phyloP scores from a whole-genome alignment of 495 filamentous ascomycete genomes.

The Aspergillus funiculosus region DNA sequence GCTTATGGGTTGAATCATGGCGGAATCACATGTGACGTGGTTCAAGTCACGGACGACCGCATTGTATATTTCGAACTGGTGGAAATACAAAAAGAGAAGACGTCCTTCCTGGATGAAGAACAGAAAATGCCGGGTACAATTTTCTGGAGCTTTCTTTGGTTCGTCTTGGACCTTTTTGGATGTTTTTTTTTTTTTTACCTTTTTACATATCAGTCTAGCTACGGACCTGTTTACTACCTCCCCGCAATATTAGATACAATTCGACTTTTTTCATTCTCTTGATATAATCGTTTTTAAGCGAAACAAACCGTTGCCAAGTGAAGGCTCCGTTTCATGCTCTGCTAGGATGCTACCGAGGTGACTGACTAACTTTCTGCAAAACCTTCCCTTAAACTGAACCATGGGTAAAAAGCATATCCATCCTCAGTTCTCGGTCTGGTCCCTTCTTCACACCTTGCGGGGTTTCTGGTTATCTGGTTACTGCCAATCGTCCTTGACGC shows the following conservation, averaged over 20 bases:
- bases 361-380: too few relatives aligned
- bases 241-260: constrained; percentile 1
- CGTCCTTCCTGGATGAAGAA: constrained; percentile 1
- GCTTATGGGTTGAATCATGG: constrained; percentile 2
- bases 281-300: neutral
- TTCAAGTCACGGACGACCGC: constrained; percentile 6
- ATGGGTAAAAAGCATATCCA: too few relatives aligned
- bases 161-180: too few relatives aligned
- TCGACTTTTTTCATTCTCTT: neutral
- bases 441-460: constrained; percentile 1
- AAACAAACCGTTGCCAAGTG: too few relatives aligned
- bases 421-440: neutral
- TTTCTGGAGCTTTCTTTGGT: neutral
- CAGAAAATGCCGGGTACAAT: neutral
- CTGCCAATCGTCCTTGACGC: constrained; percentile 24
- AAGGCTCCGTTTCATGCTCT: neutral
- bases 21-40: constrained; percentile 5
- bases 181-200: neutral
- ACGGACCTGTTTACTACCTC: neutral
- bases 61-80: constrained; percentile 18
- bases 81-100: neutral
- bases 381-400: too few relatives aligned
- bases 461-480: neutral
- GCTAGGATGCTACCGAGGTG: too few relatives aligned
- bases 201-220: neutral